phyloP scores from a whole-genome alignment of 805 yeast species.

The Myxozyma geophila region DNA sequence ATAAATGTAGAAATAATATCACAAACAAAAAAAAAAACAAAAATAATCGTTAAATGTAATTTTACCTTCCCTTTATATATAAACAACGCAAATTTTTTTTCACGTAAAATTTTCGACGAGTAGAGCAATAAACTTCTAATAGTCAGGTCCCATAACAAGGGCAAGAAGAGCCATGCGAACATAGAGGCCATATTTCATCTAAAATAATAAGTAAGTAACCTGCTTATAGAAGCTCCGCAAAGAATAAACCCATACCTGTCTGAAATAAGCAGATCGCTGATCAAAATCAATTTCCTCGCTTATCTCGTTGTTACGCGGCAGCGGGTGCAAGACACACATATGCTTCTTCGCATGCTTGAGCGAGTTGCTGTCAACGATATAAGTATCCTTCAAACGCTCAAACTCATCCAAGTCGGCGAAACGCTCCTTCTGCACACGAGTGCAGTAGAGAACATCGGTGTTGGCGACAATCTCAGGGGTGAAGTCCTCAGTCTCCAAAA shows the following conservation, averaged over 20 bases:
- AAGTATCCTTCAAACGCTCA: constrained; percentile 85
- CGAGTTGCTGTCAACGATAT: constrained; percentile 89
- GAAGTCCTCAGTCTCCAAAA: constrained; percentile 72
- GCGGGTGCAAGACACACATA: constrained; percentile 99
- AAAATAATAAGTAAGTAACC: constrained; percentile 22
- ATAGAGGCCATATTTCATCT: constrained; percentile 94
- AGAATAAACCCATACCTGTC: constrained; percentile 59
- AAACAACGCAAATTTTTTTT: not conserved
- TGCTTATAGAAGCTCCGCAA: not conserved
- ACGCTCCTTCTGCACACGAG: constrained; percentile 97
- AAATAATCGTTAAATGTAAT: not conserved
- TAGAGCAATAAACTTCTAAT: not conserved
- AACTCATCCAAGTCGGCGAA: constrained; percentile 76
- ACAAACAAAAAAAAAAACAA: not conserved
- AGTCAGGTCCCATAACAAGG: constrained; percentile 83
- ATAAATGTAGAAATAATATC: not conserved
- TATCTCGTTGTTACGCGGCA: constrained; percentile 95
- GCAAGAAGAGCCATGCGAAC: constrained; percentile 99
- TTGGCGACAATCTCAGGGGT: constrained; percentile 83
- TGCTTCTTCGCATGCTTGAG: constrained; percentile 93
- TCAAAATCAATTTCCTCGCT: constrained; percentile 98
- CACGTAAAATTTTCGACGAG: not conserved
- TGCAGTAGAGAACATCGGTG: constrained; percentile 95
- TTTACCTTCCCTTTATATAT: not conserved
- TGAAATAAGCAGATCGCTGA: constrained; percentile 98